Base-by-base conservation (phyloP, 2,329 filamentous ascomycete genomes). In the Ceratocystis harringtonii region DNA sequence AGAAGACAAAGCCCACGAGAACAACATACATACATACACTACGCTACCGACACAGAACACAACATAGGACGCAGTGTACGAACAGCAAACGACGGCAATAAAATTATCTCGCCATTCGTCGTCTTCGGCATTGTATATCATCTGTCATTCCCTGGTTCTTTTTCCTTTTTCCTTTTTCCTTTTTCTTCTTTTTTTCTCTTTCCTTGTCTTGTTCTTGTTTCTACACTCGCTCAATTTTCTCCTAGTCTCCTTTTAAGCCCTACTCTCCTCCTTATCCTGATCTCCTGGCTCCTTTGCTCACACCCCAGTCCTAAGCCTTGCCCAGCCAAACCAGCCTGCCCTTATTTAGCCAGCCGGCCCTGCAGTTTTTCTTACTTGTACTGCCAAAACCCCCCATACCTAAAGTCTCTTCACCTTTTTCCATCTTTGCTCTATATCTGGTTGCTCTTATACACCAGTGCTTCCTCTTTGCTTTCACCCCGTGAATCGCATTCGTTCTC, bases 401-500 rank as follows among this genome's bases (percentile, higher is more conserved):
- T 6, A 28, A 52, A 52, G 48, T 52, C 48, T 25, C 25, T 25
- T 25, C 45, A 32, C 12, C 60, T 7, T n/a, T 30, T 22, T 10
- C 60, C 36, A 12, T 19, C 36, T 45, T 41, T 19, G n/a, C 32
- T 61, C 32, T 61, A 30, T 32, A 58, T 19, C 52, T 58, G 52
- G 36, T n/a, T 58, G 10, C 48, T 52, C 12, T 52, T 58, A 30
- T 58, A 58, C 52, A 6, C 44, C 44, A 48, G 44, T n/a, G 4
- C 44, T 19, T 7, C 19, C 50, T 15, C 22, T 12, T 19, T 8
- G 52, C 10, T 58, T 69, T 71, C 71, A 74, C 72, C 72, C 71
- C 75, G 68, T 22, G 8, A n/a, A 50, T 74, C 71, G 73, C 70
- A 69, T 71, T 72, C 70, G 72, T 73, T 68, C 72, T 72, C 67